These are phyloP conservation scores for Pseudofabraea citricarpa DNA, from an alignment of 2,329 filamentous ascomycete species.

Conservation along the genomic window DNA sequence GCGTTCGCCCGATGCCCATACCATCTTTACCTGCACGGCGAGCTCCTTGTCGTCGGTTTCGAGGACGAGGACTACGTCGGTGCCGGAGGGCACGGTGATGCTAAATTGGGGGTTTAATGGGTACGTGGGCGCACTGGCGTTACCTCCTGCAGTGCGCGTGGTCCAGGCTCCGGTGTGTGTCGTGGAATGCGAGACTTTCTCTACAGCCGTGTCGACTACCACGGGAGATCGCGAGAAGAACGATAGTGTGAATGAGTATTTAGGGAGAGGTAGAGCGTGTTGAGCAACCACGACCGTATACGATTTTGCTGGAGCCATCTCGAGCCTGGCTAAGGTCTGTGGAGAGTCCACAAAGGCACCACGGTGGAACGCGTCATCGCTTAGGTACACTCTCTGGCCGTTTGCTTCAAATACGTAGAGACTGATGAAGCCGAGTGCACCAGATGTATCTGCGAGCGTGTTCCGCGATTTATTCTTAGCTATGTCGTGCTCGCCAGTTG, in stretches of 20 bases:
- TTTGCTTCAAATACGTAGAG: constrained; percentile 72
- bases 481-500: constrained; percentile 58
- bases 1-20: constrained; percentile 71
- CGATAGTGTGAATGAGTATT: constrained; percentile 83
- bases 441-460: constrained; percentile 21
- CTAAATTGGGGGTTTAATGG: constrained; percentile 84
- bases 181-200: constrained; percentile 34
- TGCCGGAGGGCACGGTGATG: constrained; percentile 50
- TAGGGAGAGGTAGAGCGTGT: constrained; percentile 66
- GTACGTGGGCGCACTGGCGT: constrained; percentile 70
- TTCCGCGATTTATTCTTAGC: constrained; percentile 38
- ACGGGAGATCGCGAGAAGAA: constrained; percentile 68
- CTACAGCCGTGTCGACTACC: constrained; percentile 51
- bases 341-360: constrained; percentile 92
- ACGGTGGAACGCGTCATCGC: constrained; percentile 65
- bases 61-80: constrained; percentile 68
- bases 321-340: constrained; percentile 78
- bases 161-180: constrained; percentile 68
- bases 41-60: constrained; percentile 62
- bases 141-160: constrained; percentile 76
- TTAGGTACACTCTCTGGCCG: constrained; percentile 69
- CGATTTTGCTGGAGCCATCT: constrained; percentile 40
- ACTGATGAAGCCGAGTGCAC: constrained; percentile 71
- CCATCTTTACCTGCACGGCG: constrained; percentile 78
- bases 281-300: constrained; percentile 69